phyloP scores from a whole-genome alignment of 1,284 basidiomycete species.

The Leucoagaricus sp. region DNA sequence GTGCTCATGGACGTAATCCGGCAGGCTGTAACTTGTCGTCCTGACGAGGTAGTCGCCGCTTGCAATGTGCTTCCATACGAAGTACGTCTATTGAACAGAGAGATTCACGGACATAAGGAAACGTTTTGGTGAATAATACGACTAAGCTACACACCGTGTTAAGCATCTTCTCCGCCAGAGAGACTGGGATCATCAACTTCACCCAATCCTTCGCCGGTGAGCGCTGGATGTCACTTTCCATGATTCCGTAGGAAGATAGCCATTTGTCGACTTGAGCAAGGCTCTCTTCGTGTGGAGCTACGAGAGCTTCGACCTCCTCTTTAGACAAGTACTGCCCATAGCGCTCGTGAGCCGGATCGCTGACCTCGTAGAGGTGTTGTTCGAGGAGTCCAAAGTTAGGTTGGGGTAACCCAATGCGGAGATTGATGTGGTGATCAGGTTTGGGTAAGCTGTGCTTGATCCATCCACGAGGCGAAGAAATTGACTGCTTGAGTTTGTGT shows the following conservation, averaged over 20 bases:
- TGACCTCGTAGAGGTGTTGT: slow-evolving; percentile 56
- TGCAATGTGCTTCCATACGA: slow-evolving; percentile 49
- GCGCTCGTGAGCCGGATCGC: slow-evolving; percentile 50
- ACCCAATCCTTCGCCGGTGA: slow-evolving; percentile 57
- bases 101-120: too few relatives aligned
- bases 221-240: slow-evolving; percentile 33
- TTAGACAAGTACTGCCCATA: slow-evolving; percentile 65
- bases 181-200: slow-evolving; percentile 55
- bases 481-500: slow-evolving; percentile 8
- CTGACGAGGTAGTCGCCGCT: slow-evolving; percentile 51
- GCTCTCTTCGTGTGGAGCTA: slow-evolving; percentile 52
- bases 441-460: slow-evolving; percentile 39
- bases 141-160: slow-evolving; percentile 27
- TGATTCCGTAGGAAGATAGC: slow-evolving; percentile 53
- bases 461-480: slow-evolving; percentile 48
- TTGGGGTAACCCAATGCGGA: slow-evolving; percentile 58
- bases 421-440: slow-evolving; percentile 41
- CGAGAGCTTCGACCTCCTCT: slow-evolving; percentile 51
- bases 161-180: slow-evolving; percentile 58
- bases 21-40: slow-evolving; percentile 56
- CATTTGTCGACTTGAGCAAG: slow-evolving; percentile 52
- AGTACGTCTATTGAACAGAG: slow-evolving; percentile 45
- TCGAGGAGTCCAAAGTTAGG: slow-evolving; percentile 52
- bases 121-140: too few relatives aligned
- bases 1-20: slow-evolving; percentile 49